Percentiles rank a stretch among this genome's conserved stretches.
Conservation (phyloP, 208 protist genomes). For the Lotmaria passim region DNA sequence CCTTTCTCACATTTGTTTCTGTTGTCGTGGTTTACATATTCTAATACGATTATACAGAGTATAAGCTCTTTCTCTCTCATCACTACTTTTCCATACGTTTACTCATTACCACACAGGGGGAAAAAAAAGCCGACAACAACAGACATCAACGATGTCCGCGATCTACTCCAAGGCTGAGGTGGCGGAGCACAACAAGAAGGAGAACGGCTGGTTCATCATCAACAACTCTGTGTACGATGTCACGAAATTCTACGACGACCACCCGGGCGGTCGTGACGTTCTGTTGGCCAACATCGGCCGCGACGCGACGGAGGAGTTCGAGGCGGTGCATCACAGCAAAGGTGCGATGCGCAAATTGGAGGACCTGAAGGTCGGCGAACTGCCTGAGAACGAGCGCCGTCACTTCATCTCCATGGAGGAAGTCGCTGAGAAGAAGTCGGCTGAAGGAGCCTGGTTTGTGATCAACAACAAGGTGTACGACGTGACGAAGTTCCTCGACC, state of each 20-base stretch:
- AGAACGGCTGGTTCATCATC: constrained; percentile 79
- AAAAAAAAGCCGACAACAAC: neutral
- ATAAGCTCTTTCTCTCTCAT: neutral
- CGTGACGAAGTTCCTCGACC: constrained; percentile 70
- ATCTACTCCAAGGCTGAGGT: constrained; percentile 60
- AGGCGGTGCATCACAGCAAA: constrained; percentile 64
- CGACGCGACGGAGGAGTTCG: constrained; percentile 81
- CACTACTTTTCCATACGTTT: neutral
- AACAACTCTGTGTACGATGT: constrained; percentile 82
- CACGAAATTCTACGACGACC: constrained; percentile 75
- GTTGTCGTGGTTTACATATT: too few species aligned
- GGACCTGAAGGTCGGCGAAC: constrained; percentile 51
- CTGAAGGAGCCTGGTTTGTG: constrained; percentile 61
- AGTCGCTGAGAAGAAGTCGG: constrained; percentile 44
- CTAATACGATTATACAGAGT: too few species aligned
- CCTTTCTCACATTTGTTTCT: neutral
- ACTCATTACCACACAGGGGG: neutral
- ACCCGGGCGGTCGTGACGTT: constrained; percentile 81
- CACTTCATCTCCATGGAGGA: constrained; percentile 44
- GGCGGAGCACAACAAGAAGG: constrained; percentile 58
- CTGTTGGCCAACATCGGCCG: constrained; percentile 71
- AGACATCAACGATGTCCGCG: constrained; percentile 27
- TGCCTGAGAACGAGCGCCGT: constrained; percentile 43
- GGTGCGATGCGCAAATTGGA: constrained; percentile 51
- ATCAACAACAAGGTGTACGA: constrained; percentile 91